Evolutionary conservation across 2,329 filamentous ascomycete genomes (phyloP), one percentile per base, ranked within the genome.

Genomic region (Calonectria pauciramosa): DNA sequence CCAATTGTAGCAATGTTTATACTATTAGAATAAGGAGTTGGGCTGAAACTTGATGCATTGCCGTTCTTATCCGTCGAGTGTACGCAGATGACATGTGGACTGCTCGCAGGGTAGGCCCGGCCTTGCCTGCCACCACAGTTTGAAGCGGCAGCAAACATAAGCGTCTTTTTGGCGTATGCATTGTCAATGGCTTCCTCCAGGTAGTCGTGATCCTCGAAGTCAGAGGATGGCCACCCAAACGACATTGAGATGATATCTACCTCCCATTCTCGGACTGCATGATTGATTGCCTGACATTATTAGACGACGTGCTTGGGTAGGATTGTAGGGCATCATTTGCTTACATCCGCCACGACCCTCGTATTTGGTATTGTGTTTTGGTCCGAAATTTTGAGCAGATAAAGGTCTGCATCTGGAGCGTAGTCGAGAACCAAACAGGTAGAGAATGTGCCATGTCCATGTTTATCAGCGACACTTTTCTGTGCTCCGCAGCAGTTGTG

Each of bases 191-290:
- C 66, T 0, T 13, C 8, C 3, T 68, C 28, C 14, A 78, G 65
- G 0, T 9, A 11, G 0, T 68, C 28, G 6, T 69, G 52, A 2
- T 68, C 49, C 0, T 77, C 73, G 11, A 74, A 49, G 11, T 74
- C 41, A 4, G 44, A 49, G 1, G 72, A 56, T 0, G 70, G 69
- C 38, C 64, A 76, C 2, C 79, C 80, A 47, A 80, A 79, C 3
- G 77, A 80, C 74, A 80, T 77, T 44, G 76, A 80, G 34, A 80
- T 77, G 23, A 80, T 75, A 26, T 80, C 78, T 2, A 78, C 77
- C 0, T 68, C 20, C 75, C 77, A 77, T 1, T 63, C 47, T 0
- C 71, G 23, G 4, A 74, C 67, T 3, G 73, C 76, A n/a, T 68
- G n/a, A 0, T 70, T 44, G 8, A 79, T 78, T 8, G 76, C 77